Evolutionary conservation across 495 filamentous ascomycete species (phyloP).

Genomic region (Trichoderma parareesei): DNA sequence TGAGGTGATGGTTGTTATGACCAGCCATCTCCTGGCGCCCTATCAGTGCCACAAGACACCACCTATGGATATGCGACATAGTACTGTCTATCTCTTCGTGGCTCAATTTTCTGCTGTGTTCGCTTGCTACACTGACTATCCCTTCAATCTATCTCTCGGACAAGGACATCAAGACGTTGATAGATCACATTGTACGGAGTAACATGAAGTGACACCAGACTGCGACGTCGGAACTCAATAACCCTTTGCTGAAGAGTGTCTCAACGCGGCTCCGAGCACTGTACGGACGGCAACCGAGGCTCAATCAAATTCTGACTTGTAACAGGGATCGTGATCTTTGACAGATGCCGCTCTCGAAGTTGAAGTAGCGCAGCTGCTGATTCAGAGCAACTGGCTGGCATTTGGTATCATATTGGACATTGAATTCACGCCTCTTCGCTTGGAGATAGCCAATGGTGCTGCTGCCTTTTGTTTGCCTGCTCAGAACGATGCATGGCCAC

Average conservation of each 20-base stretch:
- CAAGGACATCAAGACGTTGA: background rate
- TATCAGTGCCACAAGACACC: background rate
- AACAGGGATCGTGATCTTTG: background rate
- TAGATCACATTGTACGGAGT: background rate
- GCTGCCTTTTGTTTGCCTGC: too few relatives aligned
- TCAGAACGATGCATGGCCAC: too few relatives aligned
- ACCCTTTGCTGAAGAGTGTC: background rate
- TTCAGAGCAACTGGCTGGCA: background rate
- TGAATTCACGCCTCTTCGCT: too few relatives aligned
- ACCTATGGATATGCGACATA: background rate
- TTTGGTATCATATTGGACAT: too few relatives aligned
- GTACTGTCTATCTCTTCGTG: background rate
- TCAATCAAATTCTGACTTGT: background rate
- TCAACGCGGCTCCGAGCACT: background rate
- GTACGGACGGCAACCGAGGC: background rate
- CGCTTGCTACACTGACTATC: too few relatives aligned
- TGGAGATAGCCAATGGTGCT: too few relatives aligned
- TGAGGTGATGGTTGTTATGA: background rate
- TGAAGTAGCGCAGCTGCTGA: background rate
- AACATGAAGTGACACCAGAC: background rate
- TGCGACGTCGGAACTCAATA: conserved; percentile 6
- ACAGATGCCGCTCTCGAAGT: background rate
- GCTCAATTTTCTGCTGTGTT: too few relatives aligned
- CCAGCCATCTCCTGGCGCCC: background rate
- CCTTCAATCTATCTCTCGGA: background rate